Evolutionary conservation across 108 stramenopile genomes (phyloP).

Genomic region (Pseudonitzschia multiseries): DNA sequence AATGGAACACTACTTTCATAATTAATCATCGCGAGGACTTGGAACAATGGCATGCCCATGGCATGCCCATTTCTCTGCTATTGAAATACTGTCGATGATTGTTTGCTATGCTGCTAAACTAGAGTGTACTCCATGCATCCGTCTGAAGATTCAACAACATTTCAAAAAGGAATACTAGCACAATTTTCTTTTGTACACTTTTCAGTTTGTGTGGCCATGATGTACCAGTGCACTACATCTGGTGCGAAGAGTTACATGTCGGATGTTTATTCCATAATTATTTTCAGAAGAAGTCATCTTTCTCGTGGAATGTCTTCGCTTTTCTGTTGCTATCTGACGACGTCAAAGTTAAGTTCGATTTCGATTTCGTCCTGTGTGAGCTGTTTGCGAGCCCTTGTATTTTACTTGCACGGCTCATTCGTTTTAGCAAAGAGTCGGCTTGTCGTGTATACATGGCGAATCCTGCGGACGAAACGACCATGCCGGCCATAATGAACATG

Average conservation of each 20-base stretch:
- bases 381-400: conserved; percentile 7
- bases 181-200: too few species aligned
- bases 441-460: conserved; percentile 5
- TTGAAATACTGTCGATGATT: not conserved
- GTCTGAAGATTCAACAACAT: too few species aligned
- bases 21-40: not conserved
- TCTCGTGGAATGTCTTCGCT: conserved; percentile 6
- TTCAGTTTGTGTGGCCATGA: too few species aligned
- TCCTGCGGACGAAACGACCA: conserved; percentile 2
- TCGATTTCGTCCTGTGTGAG: not conserved
- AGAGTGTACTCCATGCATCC: too few species aligned
- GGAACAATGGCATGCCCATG: too few species aligned
- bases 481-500: conserved; percentile 9
- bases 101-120: too few species aligned
- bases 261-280: too few species aligned
- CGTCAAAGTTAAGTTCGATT: not conserved
- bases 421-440: not conserved
- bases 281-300: conserved; percentile 15
- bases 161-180: too few species aligned
- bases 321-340: not conserved
- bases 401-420: not conserved
- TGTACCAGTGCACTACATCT: too few species aligned
- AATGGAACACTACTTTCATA: conserved; percentile 2
- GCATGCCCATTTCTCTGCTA: not conserved
- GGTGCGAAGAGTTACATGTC: too few species aligned